Evolutionary conservation across 768 basidiomycete species (phyloP), one percentile per base, ranked within the genome.

Genomic region (Russula compacta): DNA sequence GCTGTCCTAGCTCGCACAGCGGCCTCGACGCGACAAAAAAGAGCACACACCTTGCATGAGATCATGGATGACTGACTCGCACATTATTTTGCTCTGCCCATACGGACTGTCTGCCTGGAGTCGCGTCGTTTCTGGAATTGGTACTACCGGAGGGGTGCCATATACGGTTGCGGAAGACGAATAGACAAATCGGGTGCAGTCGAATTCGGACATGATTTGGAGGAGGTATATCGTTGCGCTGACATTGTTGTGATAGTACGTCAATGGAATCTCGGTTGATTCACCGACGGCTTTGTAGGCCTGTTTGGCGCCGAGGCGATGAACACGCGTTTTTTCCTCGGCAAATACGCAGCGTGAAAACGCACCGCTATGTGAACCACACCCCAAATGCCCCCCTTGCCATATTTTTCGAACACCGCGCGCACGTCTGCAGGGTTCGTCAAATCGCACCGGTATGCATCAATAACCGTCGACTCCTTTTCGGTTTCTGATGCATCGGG

Each of bases 141-240:
- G 97, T 48, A 98, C 89, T 53, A 76, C 77, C 21, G 91, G 87
- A 10, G 97, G 97, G 4, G 85, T 94, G 56, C 97, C 97, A 70
- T 99, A 99, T 29, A 99, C 97, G 17, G 97, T 98, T 6, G 97
- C 97, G 24, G 93, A 95, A 11, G 95, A 98, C 1, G 97, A 98
- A 77, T 98, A 99, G 55, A 99, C 95, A 60, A 99, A 77, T 61
- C 92, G 83, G 56, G 81, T 80, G 76, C 90, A 92, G 64, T 86
- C 85, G 73, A 84, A 92, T 56, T 88, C 88, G 44, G 78, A 75
- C 94, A 95, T 95, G 66, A 83, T 78, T 77, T 94, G 87, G 65
- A 97, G 78, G 21, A 98, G 84, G 53, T 81, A 85, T 59, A 97
- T 74, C 7, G 94, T 95, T 6, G 92, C 95, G 47, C 82, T 74